Conservation (phyloP, 1,284 basidiomycete species). For the Malassezia cuniculi region DNA sequence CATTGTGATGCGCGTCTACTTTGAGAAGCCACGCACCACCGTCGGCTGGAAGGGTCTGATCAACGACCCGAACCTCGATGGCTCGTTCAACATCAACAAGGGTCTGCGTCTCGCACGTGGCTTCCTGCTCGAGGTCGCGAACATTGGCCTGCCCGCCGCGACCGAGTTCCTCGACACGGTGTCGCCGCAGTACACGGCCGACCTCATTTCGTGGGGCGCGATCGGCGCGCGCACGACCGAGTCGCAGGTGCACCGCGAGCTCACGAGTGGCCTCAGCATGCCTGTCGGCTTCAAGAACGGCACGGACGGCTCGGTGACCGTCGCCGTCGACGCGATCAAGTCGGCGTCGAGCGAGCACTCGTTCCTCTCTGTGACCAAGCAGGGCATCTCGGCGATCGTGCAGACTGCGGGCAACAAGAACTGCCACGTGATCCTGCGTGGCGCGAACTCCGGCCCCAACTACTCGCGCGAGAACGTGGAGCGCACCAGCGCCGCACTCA, state of each 20-base stretch:
- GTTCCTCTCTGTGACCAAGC: conserved; percentile 94
- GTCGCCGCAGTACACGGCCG: conserved; percentile 85
- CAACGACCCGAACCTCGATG: conserved; percentile 76
- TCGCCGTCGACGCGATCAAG: conserved; percentile 89
- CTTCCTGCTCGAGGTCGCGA: conserved; percentile 57
- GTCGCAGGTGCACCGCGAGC: conserved; percentile 80
- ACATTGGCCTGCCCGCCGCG: conserved; percentile 46
- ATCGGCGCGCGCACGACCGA: conserved; percentile 69
- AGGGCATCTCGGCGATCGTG: conserved; percentile 52
- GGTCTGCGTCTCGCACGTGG: conserved; percentile 81
- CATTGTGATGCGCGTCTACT: conserved; percentile 64
- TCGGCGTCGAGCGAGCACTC: conserved; percentile 81
- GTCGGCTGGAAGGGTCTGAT: conserved; percentile 98
- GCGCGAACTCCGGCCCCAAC: conserved; percentile 42
- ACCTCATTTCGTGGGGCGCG: conserved; percentile 91
- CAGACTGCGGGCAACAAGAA: conserved; percentile 42
- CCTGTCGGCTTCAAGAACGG: conserved; percentile 64
- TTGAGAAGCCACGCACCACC: conserved; percentile 57
- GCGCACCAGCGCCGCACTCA: conserved; percentile 21
- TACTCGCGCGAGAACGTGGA: conserved; percentile 30
- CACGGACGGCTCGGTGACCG: conserved; percentile 40
- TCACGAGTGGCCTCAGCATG: conserved; percentile 74
- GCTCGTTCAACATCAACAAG: conserved; percentile 79
- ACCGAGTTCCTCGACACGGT: conserved; percentile 57
- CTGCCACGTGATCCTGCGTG: conserved; percentile 44